A percentile compares a stretch with the other conserved stretches of the same genome.
phyloP scores from a whole-genome alignment of 768 basidiomycete species.

The Auriscalpium microsporum region DNA sequence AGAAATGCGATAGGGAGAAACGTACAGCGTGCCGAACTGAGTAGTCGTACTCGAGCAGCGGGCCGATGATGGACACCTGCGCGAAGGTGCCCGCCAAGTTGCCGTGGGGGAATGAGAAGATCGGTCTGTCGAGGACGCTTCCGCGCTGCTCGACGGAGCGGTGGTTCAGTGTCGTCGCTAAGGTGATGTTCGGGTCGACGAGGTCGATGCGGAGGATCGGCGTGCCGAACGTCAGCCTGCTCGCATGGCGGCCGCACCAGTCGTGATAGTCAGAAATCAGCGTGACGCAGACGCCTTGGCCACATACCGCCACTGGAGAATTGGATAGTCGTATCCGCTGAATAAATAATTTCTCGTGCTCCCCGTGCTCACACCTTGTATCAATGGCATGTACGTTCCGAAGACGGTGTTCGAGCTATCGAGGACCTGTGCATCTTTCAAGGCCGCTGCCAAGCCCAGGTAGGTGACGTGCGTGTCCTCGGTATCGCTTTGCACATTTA shows the following conservation, averaged over 20 bases:
- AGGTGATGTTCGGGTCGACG: conserved; percentile 33
- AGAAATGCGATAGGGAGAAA: conserved; percentile 1
- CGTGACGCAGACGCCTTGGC: no score
- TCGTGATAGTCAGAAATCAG: no score
- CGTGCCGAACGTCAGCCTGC: conserved; percentile 41
- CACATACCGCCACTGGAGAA: no score
- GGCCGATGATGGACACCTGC: conserved; percentile 33
- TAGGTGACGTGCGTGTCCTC: conserved; percentile 38
- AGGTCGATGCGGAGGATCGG: conserved; percentile 39
- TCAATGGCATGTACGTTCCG: conserved; percentile 31
- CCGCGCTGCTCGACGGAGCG: conserved; percentile 8
- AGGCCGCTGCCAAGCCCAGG: conserved; percentile 32
- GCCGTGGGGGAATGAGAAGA: conserved; percentile 33
- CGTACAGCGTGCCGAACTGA: conserved; percentile 36
- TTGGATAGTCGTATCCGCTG: conserved; percentile 31
- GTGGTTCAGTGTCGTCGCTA: conserved; percentile 32
- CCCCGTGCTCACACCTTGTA: conserved; percentile 35
- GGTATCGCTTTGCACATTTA: conserved; percentile 27
- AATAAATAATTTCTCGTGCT: conserved; percentile 40
- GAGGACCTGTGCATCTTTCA: conserved; percentile 42
- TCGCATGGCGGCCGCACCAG: background rate
- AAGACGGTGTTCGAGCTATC: conserved; percentile 47
- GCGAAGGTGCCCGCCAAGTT: conserved; percentile 30
- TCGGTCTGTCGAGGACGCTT: conserved; percentile 13
- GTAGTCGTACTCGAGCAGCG: conserved; percentile 39